phyloP scores from a whole-genome alignment of 257 asterid genomes.

The Ophiorrhiza pumila region DNA sequence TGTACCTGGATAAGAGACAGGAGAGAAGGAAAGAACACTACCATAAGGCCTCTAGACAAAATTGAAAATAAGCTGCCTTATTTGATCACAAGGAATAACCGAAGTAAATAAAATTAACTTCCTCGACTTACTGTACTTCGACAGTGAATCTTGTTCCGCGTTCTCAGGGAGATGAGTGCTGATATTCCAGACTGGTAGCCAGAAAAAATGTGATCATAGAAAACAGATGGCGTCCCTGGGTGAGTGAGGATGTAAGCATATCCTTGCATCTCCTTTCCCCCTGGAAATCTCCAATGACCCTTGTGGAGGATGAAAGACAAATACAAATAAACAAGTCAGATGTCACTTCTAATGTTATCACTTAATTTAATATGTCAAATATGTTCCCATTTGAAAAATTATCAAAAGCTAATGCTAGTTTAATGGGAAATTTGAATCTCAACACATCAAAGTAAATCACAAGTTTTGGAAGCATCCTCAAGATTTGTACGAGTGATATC shows the following conservation, averaged over 20 bases:
- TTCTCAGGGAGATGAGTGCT: conserved; percentile 62
- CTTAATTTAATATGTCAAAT: background rate
- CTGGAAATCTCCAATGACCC: conserved; percentile 99
- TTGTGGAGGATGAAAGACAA: conserved; percentile 32
- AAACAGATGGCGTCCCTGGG: conserved; percentile 91
- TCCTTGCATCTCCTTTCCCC: conserved; percentile 97
- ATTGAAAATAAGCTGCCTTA: conserved; percentile 7
- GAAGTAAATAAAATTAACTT: conserved; percentile 4
- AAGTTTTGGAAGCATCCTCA: background rate
- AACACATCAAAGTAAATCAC: background rate
- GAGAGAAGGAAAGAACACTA: background rate
- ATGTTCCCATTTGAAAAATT: background rate
- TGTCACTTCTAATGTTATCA: background rate
- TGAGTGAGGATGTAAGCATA: conserved; percentile 90
- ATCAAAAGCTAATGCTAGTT: background rate
- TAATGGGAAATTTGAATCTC: background rate
- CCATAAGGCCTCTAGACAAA: background rate
- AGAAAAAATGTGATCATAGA: conserved; percentile 84
- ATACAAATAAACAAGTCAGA: conserved; percentile 2
- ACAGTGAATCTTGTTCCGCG: conserved; percentile 70
- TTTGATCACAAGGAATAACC: background rate
- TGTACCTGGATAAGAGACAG: conserved; percentile 40
- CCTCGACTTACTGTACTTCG: conserved; percentile 73
- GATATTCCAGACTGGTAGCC: conserved; percentile 47
- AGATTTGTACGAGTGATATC: background rate